Percentiles rank a stretch among this genome's conserved stretches.
phyloP scores from a whole-genome alignment of 2,329 filamentous ascomycete genomes.

The Arachnomyces sp. region DNA sequence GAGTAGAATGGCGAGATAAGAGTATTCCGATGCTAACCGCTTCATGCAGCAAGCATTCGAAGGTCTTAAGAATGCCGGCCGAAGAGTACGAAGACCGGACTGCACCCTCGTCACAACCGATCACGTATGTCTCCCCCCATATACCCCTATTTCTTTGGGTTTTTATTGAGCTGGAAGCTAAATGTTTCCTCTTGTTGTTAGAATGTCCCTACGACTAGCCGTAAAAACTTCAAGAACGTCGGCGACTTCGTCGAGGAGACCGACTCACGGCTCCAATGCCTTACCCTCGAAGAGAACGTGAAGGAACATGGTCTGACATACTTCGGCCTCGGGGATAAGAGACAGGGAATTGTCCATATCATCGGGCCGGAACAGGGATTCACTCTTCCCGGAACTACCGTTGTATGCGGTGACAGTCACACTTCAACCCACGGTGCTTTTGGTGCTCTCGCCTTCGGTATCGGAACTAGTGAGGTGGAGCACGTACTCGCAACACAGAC shows the following conservation, averaged over 20 bases:
- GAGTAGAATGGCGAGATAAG: neutral
- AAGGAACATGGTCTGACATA: slow-evolving; percentile 95
- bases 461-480: slow-evolving; percentile 96
- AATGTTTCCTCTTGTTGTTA: slow-evolving; percentile 29
- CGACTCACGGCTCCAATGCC: slow-evolving; percentile 86
- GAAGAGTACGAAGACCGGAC: slow-evolving; percentile 84
- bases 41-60: slow-evolving; percentile 83
- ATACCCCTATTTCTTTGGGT: neutral
- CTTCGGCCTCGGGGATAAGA: slow-evolving; percentile 91
- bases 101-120: slow-evolving; percentile 95
- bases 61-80: slow-evolving; percentile 78
- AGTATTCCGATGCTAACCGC: slow-evolving; percentile 10
- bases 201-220: slow-evolving; percentile 88
- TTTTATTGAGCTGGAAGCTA: slow-evolving; percentile 4
- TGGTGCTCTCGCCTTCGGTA: slow-evolving; percentile 88
- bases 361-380: slow-evolving; percentile 98
- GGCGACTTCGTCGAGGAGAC: slow-evolving; percentile 89
- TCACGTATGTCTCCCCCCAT: slow-evolving; percentile 58
- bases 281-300: slow-evolving; percentile 94
- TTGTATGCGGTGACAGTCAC: slow-evolving; percentile 96
- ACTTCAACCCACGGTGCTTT: slow-evolving; percentile 98
- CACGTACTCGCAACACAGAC: slow-evolving; percentile 96
- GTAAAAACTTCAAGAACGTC: slow-evolving; percentile 90
- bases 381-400: slow-evolving; percentile 90
- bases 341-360: slow-evolving; percentile 96